Conservation (phyloP, 768 basidiomycete species). For the Calvatia gigantea region DNA sequence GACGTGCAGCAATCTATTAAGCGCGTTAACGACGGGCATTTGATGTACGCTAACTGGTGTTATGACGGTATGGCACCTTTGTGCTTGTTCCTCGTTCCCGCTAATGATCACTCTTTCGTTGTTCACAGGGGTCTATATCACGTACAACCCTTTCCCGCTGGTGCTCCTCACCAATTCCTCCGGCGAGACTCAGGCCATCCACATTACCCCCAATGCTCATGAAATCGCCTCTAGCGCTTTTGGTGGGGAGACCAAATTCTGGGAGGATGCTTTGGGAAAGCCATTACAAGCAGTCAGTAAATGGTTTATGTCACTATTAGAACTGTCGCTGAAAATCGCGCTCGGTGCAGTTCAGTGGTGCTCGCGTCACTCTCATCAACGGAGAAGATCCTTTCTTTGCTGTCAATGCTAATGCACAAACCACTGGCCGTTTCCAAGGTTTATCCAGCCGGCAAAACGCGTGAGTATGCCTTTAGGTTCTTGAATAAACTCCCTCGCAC, state of each 20-base stretch:
- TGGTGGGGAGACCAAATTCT: constrained; percentile 45
- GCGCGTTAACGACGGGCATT: constrained; percentile 56
- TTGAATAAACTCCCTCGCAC: too few relatives aligned
- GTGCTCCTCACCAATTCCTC: constrained; percentile 38
- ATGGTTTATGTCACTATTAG: too few relatives aligned
- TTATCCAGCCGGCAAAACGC: constrained; percentile 46
- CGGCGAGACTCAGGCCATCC: constrained; percentile 42
- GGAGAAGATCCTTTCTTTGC: constrained; percentile 48
- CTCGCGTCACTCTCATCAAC: constrained; percentile 52
- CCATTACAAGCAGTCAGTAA: constrained; percentile 42
- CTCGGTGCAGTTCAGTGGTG: constrained; percentile 48
- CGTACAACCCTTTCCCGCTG: constrained; percentile 48
- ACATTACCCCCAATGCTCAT: constrained; percentile 55
- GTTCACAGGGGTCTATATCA: constrained; percentile 36
- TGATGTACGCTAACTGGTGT: constrained; percentile 46
- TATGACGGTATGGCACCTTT: constrained; percentile 30
- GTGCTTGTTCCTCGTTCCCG: constrained; percentile 2
- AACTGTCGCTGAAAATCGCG: too few relatives aligned
- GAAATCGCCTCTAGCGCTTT: constrained; percentile 47
- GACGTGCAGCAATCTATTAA: constrained; percentile 52
- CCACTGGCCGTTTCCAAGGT: constrained; percentile 50
- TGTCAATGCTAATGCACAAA: constrained; percentile 48
- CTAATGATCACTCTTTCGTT: constrained; percentile 1
- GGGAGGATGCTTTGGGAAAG: constrained; percentile 50
- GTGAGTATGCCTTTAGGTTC: constrained; percentile 31